Evolutionary conservation across 495 filamentous ascomycete genomes (phyloP).

Genomic region (Tuber brumale): DNA sequence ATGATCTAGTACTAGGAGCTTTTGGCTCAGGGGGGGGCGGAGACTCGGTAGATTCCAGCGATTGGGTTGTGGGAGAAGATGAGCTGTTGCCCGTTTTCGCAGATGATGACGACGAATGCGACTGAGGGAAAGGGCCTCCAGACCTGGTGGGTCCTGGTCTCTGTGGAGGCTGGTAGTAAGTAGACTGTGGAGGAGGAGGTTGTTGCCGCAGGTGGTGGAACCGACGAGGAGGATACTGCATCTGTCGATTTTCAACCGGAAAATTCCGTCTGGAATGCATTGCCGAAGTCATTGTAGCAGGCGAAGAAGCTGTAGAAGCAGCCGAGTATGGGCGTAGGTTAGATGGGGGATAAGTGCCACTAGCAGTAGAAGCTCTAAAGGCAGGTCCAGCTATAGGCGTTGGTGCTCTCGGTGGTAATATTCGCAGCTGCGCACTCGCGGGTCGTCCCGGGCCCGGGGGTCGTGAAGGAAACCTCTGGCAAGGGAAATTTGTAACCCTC

Average conservation of each 20-base stretch:
- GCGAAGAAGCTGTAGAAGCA: not conserved
- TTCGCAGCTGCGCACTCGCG: not conserved
- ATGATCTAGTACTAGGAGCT: not conserved
- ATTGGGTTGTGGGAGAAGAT: not conserved
- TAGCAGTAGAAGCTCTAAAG: not conserved
- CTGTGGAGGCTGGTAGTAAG: not conserved
- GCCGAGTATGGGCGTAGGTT: not conserved
- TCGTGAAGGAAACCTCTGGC: not conserved
- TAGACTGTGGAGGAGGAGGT: not conserved
- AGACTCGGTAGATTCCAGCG: not conserved
- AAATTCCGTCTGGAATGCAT: not conserved
- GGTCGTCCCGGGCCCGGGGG: not conserved
- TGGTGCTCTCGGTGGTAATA: not conserved
- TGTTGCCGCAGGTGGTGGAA: not conserved
- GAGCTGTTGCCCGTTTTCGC: not conserved
- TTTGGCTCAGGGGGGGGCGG: not conserved
- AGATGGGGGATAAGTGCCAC: not conserved
- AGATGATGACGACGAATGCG: not conserved
- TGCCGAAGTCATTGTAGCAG: not conserved
- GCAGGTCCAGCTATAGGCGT: not conserved
- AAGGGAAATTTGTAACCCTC: not conserved
- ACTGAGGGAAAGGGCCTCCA: not conserved
- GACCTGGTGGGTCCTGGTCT: not conserved
- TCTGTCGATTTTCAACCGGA: not conserved
- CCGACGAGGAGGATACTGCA: not conserved